Evolutionary conservation across 2,329 filamentous ascomycete species (phyloP).

Genomic region (Pseudogymnoascus sp.): DNA sequence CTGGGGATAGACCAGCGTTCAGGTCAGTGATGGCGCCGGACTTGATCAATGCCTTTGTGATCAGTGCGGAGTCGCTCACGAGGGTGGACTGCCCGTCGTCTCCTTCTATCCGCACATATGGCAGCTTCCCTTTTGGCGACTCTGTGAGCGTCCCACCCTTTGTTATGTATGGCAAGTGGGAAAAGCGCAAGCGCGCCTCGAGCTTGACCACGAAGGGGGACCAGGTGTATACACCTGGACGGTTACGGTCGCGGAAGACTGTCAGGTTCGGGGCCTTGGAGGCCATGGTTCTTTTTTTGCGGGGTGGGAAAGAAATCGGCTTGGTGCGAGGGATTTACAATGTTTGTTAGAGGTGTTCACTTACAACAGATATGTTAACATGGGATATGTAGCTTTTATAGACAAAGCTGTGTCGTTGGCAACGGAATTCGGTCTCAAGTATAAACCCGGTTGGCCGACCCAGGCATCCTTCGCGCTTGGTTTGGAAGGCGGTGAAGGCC

Average conservation of each 20-base stretch:
- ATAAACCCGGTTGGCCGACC: slow-evolving; percentile 4
- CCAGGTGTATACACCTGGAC: slow-evolving; percentile 32
- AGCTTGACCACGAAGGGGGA: slow-evolving; percentile 57
- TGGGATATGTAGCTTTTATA: neutral
- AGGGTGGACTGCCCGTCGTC: slow-evolving; percentile 25
- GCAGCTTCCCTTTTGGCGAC: slow-evolving; percentile 54
- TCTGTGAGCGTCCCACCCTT: slow-evolving; percentile 35
- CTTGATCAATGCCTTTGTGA: slow-evolving; percentile 39
- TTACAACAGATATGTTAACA: neutral
- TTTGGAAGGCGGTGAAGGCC: neutral
- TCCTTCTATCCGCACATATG: slow-evolving; percentile 35
- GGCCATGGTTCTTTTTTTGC: neutral
- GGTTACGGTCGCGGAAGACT: neutral
- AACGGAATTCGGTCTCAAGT: neutral
- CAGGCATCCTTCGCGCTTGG: neutral
- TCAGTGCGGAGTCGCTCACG: slow-evolving; percentile 49
- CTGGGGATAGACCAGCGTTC: slow-evolving; percentile 35
- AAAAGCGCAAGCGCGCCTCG: slow-evolving; percentile 52
- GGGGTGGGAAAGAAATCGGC: neutral
- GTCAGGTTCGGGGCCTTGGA: neutral
- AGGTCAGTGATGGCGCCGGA: slow-evolving; percentile 40
- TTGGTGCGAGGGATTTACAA: neutral
- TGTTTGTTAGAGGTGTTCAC: neutral
- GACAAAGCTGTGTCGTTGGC: neutral
- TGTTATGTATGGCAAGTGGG: slow-evolving; percentile 38